phyloP scores from a whole-genome alignment of 2,329 filamentous ascomycete species.

The Leptoxyphium fumago region DNA sequence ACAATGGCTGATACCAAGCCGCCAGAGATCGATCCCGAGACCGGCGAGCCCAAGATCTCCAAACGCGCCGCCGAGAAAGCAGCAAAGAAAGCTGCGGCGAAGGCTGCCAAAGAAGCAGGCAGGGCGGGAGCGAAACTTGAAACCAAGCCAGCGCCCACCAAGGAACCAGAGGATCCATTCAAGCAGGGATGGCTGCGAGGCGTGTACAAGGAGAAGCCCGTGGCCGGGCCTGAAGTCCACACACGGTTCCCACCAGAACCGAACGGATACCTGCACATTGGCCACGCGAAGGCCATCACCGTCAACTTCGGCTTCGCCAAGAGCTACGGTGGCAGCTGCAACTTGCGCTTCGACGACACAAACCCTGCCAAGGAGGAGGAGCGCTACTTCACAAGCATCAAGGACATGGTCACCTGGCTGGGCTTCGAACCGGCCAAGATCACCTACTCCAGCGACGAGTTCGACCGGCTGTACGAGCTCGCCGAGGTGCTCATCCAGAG shows the following conservation, averaged over 20 bases:
- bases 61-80: slow-evolving; percentile 36
- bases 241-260: slow-evolving; percentile 46
- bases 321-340: slow-evolving; percentile 64
- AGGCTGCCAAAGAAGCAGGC: slow-evolving; percentile 27
- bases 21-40: slow-evolving; percentile 3
- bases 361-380: slow-evolving; percentile 91
- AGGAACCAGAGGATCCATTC: slow-evolving; percentile 32
- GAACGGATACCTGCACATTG: slow-evolving; percentile 87
- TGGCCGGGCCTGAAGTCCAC: slow-evolving; percentile 23
- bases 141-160: slow-evolving; percentile 10
- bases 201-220: slow-evolving; percentile 36
- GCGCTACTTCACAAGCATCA: slow-evolving; percentile 75
- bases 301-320: slow-evolving; percentile 93
- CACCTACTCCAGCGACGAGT: slow-evolving; percentile 85
- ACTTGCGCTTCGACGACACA: slow-evolving; percentile 80
- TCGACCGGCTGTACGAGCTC: slow-evolving; percentile 72
- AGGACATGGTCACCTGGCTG: slow-evolving; percentile 77
- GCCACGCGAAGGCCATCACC: slow-evolving; percentile 88
- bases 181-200: slow-evolving; percentile 35
- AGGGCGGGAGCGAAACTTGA: slow-evolving; percentile 19
- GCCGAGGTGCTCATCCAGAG: slow-evolving; percentile 69
- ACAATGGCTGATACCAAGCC: slow-evolving; percentile 17
- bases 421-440: slow-evolving; percentile 65
- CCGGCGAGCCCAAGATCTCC: slow-evolving; percentile 23
- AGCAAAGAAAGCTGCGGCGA: slow-evolving; percentile 34